A percentile compares a stretch with the other conserved stretches of the same genome.
phyloP scores from a whole-genome alignment of 345 rosid species.

The Murraya koenigii region DNA sequence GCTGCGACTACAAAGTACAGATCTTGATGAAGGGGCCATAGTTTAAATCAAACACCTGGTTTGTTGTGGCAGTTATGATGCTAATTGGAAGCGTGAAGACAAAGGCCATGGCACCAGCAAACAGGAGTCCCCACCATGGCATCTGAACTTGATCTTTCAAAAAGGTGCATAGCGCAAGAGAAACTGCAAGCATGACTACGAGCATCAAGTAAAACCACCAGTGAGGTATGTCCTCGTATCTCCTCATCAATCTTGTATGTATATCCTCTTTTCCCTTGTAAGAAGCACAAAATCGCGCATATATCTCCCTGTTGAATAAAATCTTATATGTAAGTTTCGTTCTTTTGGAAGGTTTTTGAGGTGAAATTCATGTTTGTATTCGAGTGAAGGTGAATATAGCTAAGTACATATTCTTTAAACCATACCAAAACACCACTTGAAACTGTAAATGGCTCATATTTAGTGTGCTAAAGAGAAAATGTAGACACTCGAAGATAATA shows the following conservation, averaged over 20 bases:
- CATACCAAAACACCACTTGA: neutral
- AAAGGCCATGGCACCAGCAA: constrained; percentile 72
- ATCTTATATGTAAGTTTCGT: constrained; percentile 6
- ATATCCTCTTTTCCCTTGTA: constrained; percentile 68
- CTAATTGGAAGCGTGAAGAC: constrained; percentile 83
- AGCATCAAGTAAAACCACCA: constrained; percentile 83
- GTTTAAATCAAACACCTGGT: constrained; percentile 49
- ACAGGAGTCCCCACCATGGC: constrained; percentile 97
- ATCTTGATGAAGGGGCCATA: neutral
- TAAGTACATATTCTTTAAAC: neutral
- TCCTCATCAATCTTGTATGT: constrained; percentile 77
- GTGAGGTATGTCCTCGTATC: constrained; percentile 77
- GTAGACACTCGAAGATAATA: neutral
- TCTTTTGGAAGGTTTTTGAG: neutral
- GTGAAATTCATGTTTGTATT: no score
- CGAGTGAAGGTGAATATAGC: no score
- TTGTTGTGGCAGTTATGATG: constrained; percentile 86
- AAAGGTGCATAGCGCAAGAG: constrained; percentile 64
- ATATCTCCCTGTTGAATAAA: constrained; percentile 60
- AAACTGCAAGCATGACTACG: constrained; percentile 36
- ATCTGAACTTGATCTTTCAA: constrained; percentile 75
- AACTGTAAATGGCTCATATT: neutral
- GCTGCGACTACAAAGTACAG: neutral
- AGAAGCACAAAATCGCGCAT: constrained; percentile 57
- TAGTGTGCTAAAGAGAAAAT: neutral